Percentiles rank a stretch among this genome's conserved stretches.
Evolutionary conservation across 2,329 filamentous ascomycete genomes (phyloP).

Genomic region (Didymella pomorum): DNA sequence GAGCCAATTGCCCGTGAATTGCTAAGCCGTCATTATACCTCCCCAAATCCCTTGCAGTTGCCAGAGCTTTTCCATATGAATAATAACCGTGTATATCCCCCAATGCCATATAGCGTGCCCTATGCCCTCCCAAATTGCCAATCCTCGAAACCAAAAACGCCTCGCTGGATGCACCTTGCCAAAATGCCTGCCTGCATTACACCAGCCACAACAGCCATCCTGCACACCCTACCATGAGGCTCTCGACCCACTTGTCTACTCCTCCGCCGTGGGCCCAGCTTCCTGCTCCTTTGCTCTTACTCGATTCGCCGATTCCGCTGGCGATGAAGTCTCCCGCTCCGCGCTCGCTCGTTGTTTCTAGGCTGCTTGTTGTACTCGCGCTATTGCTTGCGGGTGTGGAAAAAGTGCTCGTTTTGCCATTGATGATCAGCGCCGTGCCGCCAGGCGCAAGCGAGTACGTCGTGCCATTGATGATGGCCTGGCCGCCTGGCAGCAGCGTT

Average conservation of each 20-base stretch:
- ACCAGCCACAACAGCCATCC: conserved; percentile 42
- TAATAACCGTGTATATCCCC: not conserved
- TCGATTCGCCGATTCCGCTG: conserved; percentile 16
- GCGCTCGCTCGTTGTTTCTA: conserved; percentile 14
- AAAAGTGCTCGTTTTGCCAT: conserved; percentile 44
- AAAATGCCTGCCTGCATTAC: conserved; percentile 19
- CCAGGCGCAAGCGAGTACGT: conserved; percentile 39
- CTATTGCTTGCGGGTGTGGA: conserved; percentile 39
- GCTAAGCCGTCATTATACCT: not conserved
- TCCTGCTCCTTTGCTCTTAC: conserved; percentile 17
- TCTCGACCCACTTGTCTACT: conserved; percentile 38
- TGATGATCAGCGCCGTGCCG: conserved; percentile 42
- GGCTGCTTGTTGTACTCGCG: conserved; percentile 32
- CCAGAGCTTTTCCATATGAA: not conserved
- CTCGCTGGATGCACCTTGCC: conserved; percentile 13
- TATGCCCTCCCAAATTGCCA: not conserved
- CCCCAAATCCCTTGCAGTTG: not conserved
- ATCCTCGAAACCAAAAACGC: conserved; percentile 2
- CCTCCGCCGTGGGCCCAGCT: conserved; percentile 19
- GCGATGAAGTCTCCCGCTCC: conserved; percentile 19
- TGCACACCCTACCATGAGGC: conserved; percentile 34
- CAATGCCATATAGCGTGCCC: not conserved
- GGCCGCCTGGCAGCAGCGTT: conserved; percentile 36
- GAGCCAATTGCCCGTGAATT: not conserved
- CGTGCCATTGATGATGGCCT: conserved; percentile 38